Percentiles rank a stretch among this genome's conserved stretches.
Evolutionary conservation across 2,329 filamentous ascomycete species (phyloP).

Genomic region (Salinomyces thailandicus): DNA sequence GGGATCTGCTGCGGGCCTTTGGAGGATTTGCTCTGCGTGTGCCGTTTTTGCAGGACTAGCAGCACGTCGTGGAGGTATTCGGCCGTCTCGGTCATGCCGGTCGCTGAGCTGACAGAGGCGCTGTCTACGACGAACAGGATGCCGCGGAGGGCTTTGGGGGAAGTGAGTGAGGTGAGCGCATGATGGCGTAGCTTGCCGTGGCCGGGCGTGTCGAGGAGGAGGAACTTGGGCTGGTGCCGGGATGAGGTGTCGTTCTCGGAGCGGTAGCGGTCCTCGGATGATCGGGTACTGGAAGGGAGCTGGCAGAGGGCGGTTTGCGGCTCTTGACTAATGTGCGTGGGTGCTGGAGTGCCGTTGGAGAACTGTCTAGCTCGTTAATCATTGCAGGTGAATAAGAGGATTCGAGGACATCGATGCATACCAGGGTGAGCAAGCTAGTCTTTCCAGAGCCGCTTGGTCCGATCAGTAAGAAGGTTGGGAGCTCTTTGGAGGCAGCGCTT

Average conservation of each 20-base stretch:
- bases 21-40: slow-evolving; percentile 45
- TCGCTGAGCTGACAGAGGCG: slow-evolving; percentile 26
- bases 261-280: slow-evolving; percentile 53
- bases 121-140: slow-evolving; percentile 88
- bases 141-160: slow-evolving; percentile 49
- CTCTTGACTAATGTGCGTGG: slow-evolving; percentile 54
- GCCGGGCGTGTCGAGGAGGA: slow-evolving; percentile 80
- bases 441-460: slow-evolving; percentile 80
- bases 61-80: slow-evolving; percentile 83
- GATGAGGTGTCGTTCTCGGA: slow-evolving; percentile 52
- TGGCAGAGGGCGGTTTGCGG: slow-evolving; percentile 47
- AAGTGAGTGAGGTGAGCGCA: slow-evolving; percentile 45
- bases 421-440: slow-evolving; percentile 73
- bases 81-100: slow-evolving; percentile 58
- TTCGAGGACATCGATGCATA: slow-evolving; percentile 27
- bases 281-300: slow-evolving; percentile 42
- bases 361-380: slow-evolving; percentile 26
- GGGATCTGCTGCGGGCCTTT: slow-evolving; percentile 53
- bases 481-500: slow-evolving; percentile 39
- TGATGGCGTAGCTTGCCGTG: slow-evolving; percentile 83
- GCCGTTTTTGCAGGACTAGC: slow-evolving; percentile 67
- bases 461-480: slow-evolving; percentile 68
- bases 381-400: not conserved
- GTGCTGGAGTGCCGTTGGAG: slow-evolving; percentile 44
- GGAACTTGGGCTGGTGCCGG: slow-evolving; percentile 52